These are phyloP conservation scores for Trichosporon faecale DNA, from an alignment of 1,284 basidiomycete genomes.

Conservation along the genomic window DNA sequence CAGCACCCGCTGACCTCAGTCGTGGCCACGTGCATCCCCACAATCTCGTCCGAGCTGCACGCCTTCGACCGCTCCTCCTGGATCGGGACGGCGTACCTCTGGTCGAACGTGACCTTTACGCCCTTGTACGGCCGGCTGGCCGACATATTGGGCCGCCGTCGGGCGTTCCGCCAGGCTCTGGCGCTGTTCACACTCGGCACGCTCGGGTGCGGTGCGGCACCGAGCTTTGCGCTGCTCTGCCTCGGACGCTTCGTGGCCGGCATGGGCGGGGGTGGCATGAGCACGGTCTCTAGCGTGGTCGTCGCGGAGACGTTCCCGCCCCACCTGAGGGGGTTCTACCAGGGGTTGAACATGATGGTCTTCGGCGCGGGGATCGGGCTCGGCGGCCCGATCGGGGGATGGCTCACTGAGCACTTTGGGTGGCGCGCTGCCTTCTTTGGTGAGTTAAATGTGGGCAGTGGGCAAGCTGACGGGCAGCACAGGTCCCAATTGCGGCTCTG, in stretches of 20 bases:
- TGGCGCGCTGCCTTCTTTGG: conserved; percentile 50
- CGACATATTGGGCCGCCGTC: conserved; percentile 32
- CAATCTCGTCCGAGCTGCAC: conserved; percentile 32
- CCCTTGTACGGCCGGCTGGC: conserved; percentile 35
- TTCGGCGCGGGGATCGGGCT: conserved; percentile 47
- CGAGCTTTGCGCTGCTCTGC: conserved; percentile 19
- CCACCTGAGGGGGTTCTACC: conserved; percentile 46
- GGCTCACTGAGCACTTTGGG: conserved; percentile 47
- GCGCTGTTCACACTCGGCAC: conserved; percentile 35
- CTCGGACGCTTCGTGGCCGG: conserved; percentile 35
- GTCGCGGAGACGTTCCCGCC: conserved; percentile 48
- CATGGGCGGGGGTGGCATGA: conserved; percentile 37
- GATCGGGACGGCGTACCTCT: conserved; percentile 40
- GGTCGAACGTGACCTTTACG: conserved; percentile 35
- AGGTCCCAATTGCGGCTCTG: conserved; percentile 25
- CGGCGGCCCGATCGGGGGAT: conserved; percentile 51
- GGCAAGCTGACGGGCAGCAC: conserved; percentile 15
- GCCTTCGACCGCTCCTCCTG: conserved; percentile 33
- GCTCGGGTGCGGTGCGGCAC: conserved; percentile 26
- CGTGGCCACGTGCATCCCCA: conserved; percentile 36
- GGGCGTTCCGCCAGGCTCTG: conserved; percentile 30
- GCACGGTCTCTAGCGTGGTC: conserved; percentile 45
- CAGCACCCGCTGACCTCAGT: conserved; percentile 26
- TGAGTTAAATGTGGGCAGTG: background rate
- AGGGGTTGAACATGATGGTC: conserved; percentile 41